These are phyloP conservation scores for Monilinia laxa DNA, from an alignment of 2,329 filamentous ascomycete genomes.

Conservation along the genomic window DNA sequence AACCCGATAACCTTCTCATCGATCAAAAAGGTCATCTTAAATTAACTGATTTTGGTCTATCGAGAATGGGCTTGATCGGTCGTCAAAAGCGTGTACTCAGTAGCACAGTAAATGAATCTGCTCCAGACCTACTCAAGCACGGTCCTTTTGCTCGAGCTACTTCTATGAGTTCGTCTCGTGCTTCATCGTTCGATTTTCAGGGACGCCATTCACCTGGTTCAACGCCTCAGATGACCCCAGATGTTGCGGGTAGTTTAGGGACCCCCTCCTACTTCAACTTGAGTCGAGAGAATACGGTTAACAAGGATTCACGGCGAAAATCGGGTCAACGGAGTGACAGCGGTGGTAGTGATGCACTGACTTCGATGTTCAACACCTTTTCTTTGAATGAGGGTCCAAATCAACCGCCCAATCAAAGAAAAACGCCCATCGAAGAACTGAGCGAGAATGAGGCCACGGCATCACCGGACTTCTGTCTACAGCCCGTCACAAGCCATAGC, in stretches of 20 bases:
- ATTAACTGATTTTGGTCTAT: conserved; percentile 94
- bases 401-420: conserved; percentile 44
- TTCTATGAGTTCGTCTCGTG: conserved; percentile 86
- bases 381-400: conserved; percentile 64
- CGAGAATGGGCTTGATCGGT: conserved; percentile 93
- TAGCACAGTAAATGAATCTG: conserved; percentile 73
- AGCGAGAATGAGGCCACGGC: conserved; percentile 67
- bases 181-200: conserved; percentile 88
- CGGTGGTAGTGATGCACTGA: conserved; percentile 81
- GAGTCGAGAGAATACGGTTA: conserved; percentile 56
- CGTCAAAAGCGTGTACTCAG: conserved; percentile 92
- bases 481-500: conserved; percentile 46
- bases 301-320: conserved; percentile 64
- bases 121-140: conserved; percentile 87
- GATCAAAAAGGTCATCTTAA: conserved; percentile 96
- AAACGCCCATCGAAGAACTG: conserved; percentile 71
- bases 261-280: conserved; percentile 95
- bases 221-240: conserved; percentile 85
- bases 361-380: conserved; percentile 78
- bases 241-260: conserved; percentile 61
- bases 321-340: conserved; percentile 84
- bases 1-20: conserved; percentile 95
- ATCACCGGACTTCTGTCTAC: conserved; percentile 77
- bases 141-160: conserved; percentile 84
- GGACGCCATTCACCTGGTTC: conserved; percentile 74